Evolutionary conservation across 495 filamentous ascomycete species (phyloP).

Genomic region (Pyrenopolyporus hunteri): DNA sequence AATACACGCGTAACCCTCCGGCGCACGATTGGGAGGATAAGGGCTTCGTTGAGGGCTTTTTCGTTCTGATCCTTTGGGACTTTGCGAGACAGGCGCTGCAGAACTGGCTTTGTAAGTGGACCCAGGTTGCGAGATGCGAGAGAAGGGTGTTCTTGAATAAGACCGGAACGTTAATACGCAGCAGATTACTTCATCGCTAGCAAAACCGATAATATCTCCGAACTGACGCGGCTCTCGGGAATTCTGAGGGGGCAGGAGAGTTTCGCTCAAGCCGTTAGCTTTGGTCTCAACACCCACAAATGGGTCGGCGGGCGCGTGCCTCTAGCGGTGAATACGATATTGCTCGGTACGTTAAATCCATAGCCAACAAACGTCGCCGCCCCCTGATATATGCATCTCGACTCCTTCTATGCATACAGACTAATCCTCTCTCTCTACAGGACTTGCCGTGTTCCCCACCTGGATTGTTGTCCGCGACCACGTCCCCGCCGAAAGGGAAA

Average conservation of each 20-base stretch:
- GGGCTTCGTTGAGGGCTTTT: constrained; percentile 54
- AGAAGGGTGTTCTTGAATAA: neutral
- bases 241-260: constrained; percentile 43
- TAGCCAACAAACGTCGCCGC: neutral
- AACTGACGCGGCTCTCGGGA: constrained; percentile 40
- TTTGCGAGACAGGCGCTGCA: constrained; percentile 55
- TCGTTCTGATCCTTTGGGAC: constrained; percentile 55
- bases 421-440: constrained; percentile 6
- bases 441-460: constrained; percentile 29
- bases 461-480: constrained; percentile 37
- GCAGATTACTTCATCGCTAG: constrained; percentile 17
- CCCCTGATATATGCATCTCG: neutral
- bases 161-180: neutral
- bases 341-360: constrained; percentile 46
- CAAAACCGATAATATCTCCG: constrained; percentile 40
- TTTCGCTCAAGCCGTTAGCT: constrained; percentile 17
- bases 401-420: neutral
- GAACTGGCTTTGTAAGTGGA: constrained; percentile 49
- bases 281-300: constrained; percentile 42
- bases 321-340: constrained; percentile 56
- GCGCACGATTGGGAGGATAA: constrained; percentile 51
- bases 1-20: constrained; percentile 52
- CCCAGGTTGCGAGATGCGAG: neutral
- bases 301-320: constrained; percentile 58
- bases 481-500: constrained; percentile 16